Conservation (phyloP, 1,139 yeast genomes). For the Lodderomyces orthopsilosis region DNA sequence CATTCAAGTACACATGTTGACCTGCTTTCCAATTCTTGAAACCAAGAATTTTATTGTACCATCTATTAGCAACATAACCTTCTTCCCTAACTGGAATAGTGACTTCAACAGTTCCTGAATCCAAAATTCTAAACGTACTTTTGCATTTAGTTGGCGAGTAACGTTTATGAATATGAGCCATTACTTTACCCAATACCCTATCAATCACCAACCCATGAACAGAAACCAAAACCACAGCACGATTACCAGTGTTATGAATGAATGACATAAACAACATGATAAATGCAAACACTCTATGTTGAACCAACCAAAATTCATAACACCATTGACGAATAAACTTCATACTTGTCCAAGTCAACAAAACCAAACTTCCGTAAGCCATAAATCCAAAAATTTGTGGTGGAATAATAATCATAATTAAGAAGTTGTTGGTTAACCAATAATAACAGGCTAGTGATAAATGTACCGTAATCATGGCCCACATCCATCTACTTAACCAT, state of each 20-base stretch:
- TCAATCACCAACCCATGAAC: slow-evolving; percentile 47
- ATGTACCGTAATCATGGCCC: slow-evolving; percentile 39
- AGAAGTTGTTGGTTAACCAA: slow-evolving; percentile 41
- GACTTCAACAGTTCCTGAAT: slow-evolving; percentile 38
- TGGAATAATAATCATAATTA: slow-evolving; percentile 46
- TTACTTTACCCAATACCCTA: slow-evolving; percentile 30
- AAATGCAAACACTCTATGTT: slow-evolving; percentile 42
- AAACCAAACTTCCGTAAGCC: slow-evolving; percentile 36
- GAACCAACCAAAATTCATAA: slow-evolving; percentile 44
- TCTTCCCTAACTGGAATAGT: slow-evolving; percentile 31
- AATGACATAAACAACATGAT: slow-evolving; percentile 43
- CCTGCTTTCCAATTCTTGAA: slow-evolving; percentile 47
- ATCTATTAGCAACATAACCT: slow-evolving; percentile 12
- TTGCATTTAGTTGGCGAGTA: slow-evolving; percentile 39
- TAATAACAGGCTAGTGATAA: slow-evolving; percentile 29
- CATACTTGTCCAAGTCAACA: slow-evolving; percentile 38
- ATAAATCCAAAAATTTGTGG: slow-evolving; percentile 54
- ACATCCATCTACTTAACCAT: slow-evolving; percentile 45
- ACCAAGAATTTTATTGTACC: slow-evolving; percentile 31
- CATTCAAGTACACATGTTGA: slow-evolving; percentile 43
- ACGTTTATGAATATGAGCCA: slow-evolving; percentile 30
- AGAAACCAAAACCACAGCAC: slow-evolving; percentile 37
- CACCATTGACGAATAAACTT: slow-evolving; percentile 38
- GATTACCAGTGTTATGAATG: slow-evolving; percentile 40
- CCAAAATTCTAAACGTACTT: slow-evolving; percentile 37